Base-by-base conservation (phyloP, 768 basidiomycete species). In the Leucosporidium creatinivorum region DNA sequence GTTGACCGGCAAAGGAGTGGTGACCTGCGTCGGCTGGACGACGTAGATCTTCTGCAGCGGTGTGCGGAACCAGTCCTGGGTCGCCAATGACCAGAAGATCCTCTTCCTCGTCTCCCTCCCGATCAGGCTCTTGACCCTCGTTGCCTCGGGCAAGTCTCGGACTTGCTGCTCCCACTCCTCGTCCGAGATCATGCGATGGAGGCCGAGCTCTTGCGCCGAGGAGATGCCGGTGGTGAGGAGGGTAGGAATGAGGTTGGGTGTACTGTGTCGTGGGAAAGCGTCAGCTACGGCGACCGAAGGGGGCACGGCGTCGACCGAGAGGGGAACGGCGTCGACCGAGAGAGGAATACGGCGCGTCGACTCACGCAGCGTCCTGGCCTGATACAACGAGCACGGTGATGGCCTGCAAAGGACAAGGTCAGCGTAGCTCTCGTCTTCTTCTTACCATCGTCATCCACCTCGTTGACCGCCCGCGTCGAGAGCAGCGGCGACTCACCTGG, bases 161-260 rank as follows among this genome's bases (percentile, higher is more conserved):
- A 66, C 51, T 12, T 30, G 39, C 9, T 44, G 30, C 15, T 9
- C 28, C 60, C 60, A 66, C 17, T 47, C 31, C 4, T 49, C 57
- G 8, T 61, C 65, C 2, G 55, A 58, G n/a, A 36, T 55, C 4
- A 66, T 48, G 18, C 65, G 55, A 49, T 66, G 65, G 10, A 57
- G 55, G 0, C 57, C 65, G 10, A 66, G 52, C 21, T 66, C 65
- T 17, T 60, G 65, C n/a, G 65, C 59, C 31, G 61, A 21, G 13
- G 25, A 48, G 60, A 66, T 62, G 25, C 65, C 65, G 47, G 48
- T 61, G 19, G 65, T 57, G 47, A 66, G 60, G 0, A 66, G 60
- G 52, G 52, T 55, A 9, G 52, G 52, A 17, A 55, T 25, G 26
- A 55, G n/a, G 26, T 25, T 55, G 12, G 52, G 28, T 18, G 6